Evolutionary conservation across 1,284 basidiomycete species (phyloP).

Genomic region (Testicularia cyperi): DNA sequence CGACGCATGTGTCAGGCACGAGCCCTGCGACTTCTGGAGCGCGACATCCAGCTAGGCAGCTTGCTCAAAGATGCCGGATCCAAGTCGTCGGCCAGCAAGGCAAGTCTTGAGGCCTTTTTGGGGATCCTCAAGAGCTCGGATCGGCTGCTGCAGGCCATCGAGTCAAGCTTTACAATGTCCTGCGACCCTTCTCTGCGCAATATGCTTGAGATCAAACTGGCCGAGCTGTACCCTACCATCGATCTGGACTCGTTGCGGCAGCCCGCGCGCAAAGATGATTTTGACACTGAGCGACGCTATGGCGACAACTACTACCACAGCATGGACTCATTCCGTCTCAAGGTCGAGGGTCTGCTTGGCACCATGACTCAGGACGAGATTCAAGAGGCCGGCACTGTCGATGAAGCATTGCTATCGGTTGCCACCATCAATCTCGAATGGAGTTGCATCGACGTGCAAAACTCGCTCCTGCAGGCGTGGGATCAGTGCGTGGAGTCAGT

Average conservation of each 20-base stretch:
- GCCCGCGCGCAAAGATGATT: constrained; percentile 68
- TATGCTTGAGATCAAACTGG: constrained; percentile 58
- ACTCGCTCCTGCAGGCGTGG: constrained; percentile 75
- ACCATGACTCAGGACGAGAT: constrained; percentile 15
- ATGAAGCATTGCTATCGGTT: constrained; percentile 61
- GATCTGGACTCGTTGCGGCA: constrained; percentile 64
- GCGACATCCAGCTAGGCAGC: constrained; percentile 54
- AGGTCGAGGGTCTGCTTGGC: constrained; percentile 61
- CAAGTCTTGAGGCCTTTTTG: constrained; percentile 67
- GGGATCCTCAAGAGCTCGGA: constrained; percentile 67
- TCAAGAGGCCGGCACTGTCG: constrained; percentile 29
- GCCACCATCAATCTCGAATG: constrained; percentile 77
- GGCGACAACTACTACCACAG: constrained; percentile 77
- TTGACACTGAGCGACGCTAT: constrained; percentile 66
- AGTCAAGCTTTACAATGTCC: constrained; percentile 69
- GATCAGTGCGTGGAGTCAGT: constrained; percentile 67
- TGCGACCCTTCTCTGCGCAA: constrained; percentile 74
- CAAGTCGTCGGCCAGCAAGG: constrained; percentile 55
- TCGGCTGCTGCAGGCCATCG: constrained; percentile 66
- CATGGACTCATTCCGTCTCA: constrained; percentile 44
- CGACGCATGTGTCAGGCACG: constrained; percentile 74
- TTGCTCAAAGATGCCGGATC: constrained; percentile 56
- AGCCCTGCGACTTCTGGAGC: constrained; percentile 68
- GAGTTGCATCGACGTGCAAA: constrained; percentile 78
- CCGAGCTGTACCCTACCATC: constrained; percentile 57